phyloP scores from a whole-genome alignment of 1,139 yeast genomes.

The Suhomyces maxii region DNA sequence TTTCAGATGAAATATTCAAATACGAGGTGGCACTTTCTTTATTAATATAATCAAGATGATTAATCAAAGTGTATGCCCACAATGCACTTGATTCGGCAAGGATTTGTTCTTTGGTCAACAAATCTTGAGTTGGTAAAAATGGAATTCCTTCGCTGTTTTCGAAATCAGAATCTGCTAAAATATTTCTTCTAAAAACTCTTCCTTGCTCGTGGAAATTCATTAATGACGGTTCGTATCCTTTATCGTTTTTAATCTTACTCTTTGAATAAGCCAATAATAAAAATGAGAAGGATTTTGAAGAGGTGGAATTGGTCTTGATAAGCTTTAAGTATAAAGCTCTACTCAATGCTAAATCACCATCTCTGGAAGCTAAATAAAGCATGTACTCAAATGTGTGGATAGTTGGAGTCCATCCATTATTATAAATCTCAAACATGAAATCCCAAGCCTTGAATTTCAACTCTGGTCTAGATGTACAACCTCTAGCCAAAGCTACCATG shows the following conservation, averaged over 20 bases:
- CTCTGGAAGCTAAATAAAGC: constrained; percentile 70
- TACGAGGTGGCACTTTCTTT: constrained; percentile 48
- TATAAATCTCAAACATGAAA: constrained; percentile 66
- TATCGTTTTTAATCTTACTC: constrained; percentile 17
- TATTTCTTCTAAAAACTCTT: constrained; percentile 43
- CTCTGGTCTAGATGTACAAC: constrained; percentile 59
- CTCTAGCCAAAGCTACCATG: constrained; percentile 65
- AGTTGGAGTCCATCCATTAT: constrained; percentile 49
- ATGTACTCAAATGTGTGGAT: constrained; percentile 62
- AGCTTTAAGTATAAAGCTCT: constrained; percentile 69
- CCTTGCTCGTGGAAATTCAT: constrained; percentile 48
- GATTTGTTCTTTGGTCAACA: constrained; percentile 44
- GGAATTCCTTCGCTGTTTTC: constrained; percentile 51
- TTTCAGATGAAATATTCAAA: constrained; percentile 53
- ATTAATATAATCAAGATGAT: constrained; percentile 44
- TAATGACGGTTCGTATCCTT: constrained; percentile 32
- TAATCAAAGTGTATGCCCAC: constrained; percentile 55
- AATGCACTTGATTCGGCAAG: constrained; percentile 79
- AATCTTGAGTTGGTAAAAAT: constrained; percentile 57
- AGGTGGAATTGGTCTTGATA: constrained; percentile 40
- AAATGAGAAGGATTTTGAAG: constrained; percentile 49
- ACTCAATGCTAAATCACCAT: constrained; percentile 75
- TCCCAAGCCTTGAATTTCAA: constrained; percentile 71
- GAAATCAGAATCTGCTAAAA: constrained; percentile 32
- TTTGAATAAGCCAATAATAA: constrained; percentile 60